phyloP scores from a whole-genome alignment of 495 filamentous ascomycete genomes.

The Penicillium canescens region DNA sequence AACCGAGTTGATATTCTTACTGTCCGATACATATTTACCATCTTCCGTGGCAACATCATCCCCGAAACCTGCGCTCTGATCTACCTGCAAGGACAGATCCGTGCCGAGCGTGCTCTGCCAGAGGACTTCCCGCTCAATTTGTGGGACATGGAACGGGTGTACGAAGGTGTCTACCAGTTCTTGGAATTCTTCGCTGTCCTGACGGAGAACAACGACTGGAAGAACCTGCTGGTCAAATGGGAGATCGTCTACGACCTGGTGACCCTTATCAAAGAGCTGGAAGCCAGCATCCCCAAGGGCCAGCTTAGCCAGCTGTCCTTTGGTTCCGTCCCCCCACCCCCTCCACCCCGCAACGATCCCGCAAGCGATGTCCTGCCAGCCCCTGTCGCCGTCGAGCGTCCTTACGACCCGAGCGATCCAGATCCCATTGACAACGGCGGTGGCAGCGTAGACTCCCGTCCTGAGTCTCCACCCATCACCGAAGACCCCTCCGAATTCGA shows the following conservation, averaged over 20 bases:
- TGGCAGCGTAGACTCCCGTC: slow-evolving; percentile 44
- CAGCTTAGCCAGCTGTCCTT: slow-evolving; percentile 50
- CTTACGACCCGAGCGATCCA: slow-evolving; percentile 54
- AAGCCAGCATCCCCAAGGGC: slow-evolving; percentile 78
- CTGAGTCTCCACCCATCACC: slow-evolving; percentile 62
- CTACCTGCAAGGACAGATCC: slow-evolving; percentile 88
- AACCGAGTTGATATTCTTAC: slow-evolving; percentile 64
- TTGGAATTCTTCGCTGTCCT: slow-evolving; percentile 92
- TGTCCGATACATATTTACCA: slow-evolving; percentile 86
- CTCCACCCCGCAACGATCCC: slow-evolving; percentile 28
- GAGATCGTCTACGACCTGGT: slow-evolving; percentile 84
- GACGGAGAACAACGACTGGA: slow-evolving; percentile 71
- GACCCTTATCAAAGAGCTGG: slow-evolving; percentile 79
- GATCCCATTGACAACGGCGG: slow-evolving; percentile 42
- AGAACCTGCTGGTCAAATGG: slow-evolving; percentile 79
- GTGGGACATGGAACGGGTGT: slow-evolving; percentile 94
- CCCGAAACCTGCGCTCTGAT: slow-evolving; percentile 92
- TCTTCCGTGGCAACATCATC: slow-evolving; percentile 88
- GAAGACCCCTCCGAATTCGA: slow-evolving; percentile 87
- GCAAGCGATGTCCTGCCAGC: slow-evolving; percentile 32
- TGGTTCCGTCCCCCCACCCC: slow-evolving; percentile 30
- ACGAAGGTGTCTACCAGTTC: slow-evolving; percentile 87
- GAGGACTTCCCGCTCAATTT: slow-evolving; percentile 91
- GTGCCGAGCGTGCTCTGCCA: slow-evolving; percentile 59
- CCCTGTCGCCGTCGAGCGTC: slow-evolving; percentile 57